Evolutionary conservation across 83 land plant species (phyloP), one percentile per base, ranked within the genome.

Genomic region (Picea abies): DNA sequence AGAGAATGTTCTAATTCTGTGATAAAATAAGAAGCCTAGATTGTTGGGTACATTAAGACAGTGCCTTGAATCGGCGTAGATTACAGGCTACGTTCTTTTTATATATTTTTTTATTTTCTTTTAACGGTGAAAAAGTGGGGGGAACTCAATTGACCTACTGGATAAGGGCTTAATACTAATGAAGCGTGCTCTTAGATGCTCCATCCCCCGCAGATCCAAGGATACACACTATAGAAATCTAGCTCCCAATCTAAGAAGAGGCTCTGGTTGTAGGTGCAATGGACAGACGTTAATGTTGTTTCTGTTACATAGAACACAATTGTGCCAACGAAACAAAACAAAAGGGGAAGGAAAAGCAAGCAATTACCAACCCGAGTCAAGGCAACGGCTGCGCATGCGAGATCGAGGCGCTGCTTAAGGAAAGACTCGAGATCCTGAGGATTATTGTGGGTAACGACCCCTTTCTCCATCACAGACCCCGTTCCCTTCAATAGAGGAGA

Each of bases 371-470:
- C 96, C 93, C 96, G 78, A 25, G 91, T 44, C 72, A 91, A 41
- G 26, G 96, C 98, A 44, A 92, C 99, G n/a, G 96, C 98, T 17
- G 96, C 94, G 76, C 96, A 98, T 22, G 99, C 99, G 47, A 96
- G 77, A 63, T 96, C 91, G 58, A 98, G 97, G 83, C 85, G 85
- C 79, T 87, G 89, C 88, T 93, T 94, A 39, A 97, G 87, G 44
- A 92, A 47, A 12, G 79, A 81, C 85, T 93, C 93, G 79, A 94
- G 94, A 29, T 92, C 96, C 67, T 86, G 93, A 11, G 94, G 85
- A 82, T 85, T 93, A n/a, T 62, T 19, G 58, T 82, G 69, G 26
- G 26, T n/a, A 19, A 66, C 85, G 14, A 77, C 41, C 12, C 52
- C 63, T 44, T 32, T 68, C 47, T 17, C 6, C 20, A 20, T 72